phyloP scores from a whole-genome alignment of 179 eudicot genomes.

The Pouteria campechiana region DNA sequence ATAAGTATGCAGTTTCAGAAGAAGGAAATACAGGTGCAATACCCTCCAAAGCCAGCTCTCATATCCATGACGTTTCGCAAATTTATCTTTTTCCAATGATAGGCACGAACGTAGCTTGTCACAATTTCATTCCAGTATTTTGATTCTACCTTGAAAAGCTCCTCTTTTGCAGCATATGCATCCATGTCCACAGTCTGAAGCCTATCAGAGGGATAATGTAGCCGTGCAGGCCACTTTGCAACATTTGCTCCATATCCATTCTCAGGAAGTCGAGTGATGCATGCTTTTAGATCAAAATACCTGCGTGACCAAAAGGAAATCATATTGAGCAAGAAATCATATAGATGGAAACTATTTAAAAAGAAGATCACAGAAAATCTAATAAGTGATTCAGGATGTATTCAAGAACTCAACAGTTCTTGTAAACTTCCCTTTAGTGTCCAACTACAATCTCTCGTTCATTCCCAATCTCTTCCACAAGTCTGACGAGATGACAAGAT shows the following conservation, averaged over 20 bases:
- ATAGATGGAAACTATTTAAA: not conserved
- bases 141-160: slow-evolving; percentile 81
- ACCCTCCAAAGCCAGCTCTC: slow-evolving; percentile 99
- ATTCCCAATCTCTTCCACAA: no score
- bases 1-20: no score
- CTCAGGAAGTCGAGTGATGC: slow-evolving; percentile 76
- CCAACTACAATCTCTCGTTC: no score
- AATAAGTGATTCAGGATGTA: no score
- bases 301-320: no score
- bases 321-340: not conserved
- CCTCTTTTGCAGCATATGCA: slow-evolving; percentile 80
- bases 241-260: slow-evolving; percentile 66
- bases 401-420: no score
- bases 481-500: no score
- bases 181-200: slow-evolving; percentile 82
- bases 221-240: slow-evolving; percentile 76
- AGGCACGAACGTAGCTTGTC: slow-evolving; percentile 58
- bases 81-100: slow-evolving; percentile 48
- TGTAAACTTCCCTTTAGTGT: no score
- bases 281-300: slow-evolving; percentile 76
- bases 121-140: slow-evolving; percentile 90
- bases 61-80: slow-evolving; percentile 91
- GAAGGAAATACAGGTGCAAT: slow-evolving; percentile 8
- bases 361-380: no score
- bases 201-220: slow-evolving; percentile 73